Evolutionary conservation across 371 early-diverging fungal genomes (phyloP), one percentile per base, ranked within the genome.

Genomic region (Mortierella polycephala): DNA sequence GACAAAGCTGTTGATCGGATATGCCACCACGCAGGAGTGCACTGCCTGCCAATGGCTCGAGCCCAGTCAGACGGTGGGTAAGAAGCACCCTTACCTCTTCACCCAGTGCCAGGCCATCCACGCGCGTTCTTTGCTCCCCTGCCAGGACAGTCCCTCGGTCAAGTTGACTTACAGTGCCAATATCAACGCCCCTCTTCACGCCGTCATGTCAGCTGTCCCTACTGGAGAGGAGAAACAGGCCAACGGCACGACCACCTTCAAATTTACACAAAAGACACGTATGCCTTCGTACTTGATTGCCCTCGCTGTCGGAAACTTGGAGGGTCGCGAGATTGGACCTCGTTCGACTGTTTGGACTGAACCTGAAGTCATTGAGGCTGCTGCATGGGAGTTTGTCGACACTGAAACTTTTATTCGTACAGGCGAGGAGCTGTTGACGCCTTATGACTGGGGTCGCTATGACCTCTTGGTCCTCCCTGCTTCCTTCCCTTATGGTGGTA

Each of bases 71-170:
- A 98, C 99, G 11, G 89, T 93, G 16, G 98, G 98, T 58, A 96
- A 96, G 83, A 89, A 90, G 71, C 87, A 94, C 67, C 98, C 98
- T 30, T 99, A 97, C 74, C 84, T 98, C 66, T 98, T 97, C 83
- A 95, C 96, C 40, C 98, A 98, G 83, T 97, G 98, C 84, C 96
- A 98, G 83, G 92, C 92, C 57, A 98, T 99, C 81, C 96, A 98
- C 69, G 97, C 97, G n/a, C 92, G 99, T 62, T 91, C 93, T 41
- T 83, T 99, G 71, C 75, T 92, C 14, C 98, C 99, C 39, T 92
- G 95, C 82, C 94, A 94, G 86, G 99, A 99, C 83, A 91, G 96
- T 14, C 99, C 99, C 18, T 86, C 89, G n/a, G 85, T 95, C 83
- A 98, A 98, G 86, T 66, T 95, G 45, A 94, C 95, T 44, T 96